Conservation (phyloP, 306 rosid species). For the Fagus crenata region DNA sequence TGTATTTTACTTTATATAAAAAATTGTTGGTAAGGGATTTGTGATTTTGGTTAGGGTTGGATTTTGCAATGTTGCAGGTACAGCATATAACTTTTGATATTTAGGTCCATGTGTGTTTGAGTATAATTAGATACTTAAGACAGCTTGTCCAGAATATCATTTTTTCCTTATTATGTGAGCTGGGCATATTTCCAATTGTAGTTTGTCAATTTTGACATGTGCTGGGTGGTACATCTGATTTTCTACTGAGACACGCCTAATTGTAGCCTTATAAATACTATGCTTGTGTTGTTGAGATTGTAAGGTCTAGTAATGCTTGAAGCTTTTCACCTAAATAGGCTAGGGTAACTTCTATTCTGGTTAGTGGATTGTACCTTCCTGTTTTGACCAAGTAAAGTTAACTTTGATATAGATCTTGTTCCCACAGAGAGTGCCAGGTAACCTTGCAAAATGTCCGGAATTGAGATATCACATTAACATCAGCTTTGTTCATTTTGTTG, state of each 20-base stretch:
- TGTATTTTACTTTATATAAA: no score
- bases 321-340: not conserved
- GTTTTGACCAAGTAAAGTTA: not conserved
- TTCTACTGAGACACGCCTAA: not conserved
- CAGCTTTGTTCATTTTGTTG: not conserved
- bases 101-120: not conserved
- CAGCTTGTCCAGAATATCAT: not conserved
- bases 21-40: not conserved
- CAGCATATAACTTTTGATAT: not conserved
- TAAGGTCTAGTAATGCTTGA: not conserved
- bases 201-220: not conserved
- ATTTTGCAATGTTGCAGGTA: not conserved
- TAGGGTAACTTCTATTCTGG: not conserved
- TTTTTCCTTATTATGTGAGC: not conserved
- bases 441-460: not conserved
- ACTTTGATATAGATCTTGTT: not conserved
- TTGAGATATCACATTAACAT: not conserved
- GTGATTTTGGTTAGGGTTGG: not conserved
- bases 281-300: not conserved
- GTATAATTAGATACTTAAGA: constrained; percentile 1
- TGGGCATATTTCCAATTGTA: not conserved
- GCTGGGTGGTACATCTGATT: not conserved
- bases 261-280: not conserved
- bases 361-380: not conserved
- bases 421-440: not conserved